A percentile compares a stretch with the other conserved stretches of the same genome.
These are phyloP conservation scores for Grifola frondosa DNA, from an alignment of 1,284 basidiomycete species.

Conservation along the genomic window DNA sequence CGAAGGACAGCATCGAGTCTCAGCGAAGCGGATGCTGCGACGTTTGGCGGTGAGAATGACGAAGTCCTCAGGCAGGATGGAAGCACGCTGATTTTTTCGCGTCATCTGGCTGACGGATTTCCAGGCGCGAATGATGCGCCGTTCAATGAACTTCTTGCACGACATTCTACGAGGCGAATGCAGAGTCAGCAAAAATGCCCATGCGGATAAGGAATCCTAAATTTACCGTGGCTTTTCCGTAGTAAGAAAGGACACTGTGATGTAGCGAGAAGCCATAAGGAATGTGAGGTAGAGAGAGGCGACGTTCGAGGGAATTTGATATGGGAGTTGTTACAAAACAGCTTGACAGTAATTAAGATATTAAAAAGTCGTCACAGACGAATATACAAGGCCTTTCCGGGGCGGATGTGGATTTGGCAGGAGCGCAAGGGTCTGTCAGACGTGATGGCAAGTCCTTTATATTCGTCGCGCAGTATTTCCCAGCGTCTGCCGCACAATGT, in stretches of 20 bases:
- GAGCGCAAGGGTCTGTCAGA: no score
- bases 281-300: not conserved
- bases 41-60: conserved; percentile 56
- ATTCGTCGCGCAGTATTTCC: no score
- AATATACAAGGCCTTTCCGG: conserved; percentile 2
- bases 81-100: conserved; percentile 50
- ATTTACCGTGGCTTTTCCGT: conserved; percentile 27
- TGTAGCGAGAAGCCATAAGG: conserved; percentile 20
- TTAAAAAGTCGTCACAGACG: conserved; percentile 3
- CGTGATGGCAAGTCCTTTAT: no score
- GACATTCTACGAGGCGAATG: conserved; percentile 30
- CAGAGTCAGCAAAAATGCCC: not conserved
- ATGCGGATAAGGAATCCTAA: no score
- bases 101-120: conserved; percentile 56
- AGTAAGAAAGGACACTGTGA: conserved; percentile 15
- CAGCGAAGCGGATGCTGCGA: conserved; percentile 43
- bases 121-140: conserved; percentile 58
- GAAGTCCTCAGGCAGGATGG: conserved; percentile 57
- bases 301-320: not conserved
- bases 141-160: conserved; percentile 51
- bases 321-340: not conserved
- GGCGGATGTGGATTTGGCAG: no score
- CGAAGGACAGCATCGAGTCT: no score
- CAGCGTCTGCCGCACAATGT: no score
- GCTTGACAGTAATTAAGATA: not conserved